Base-by-base conservation (phyloP, 495 filamentous ascomycete genomes). In the Xylaria sp. region DNA sequence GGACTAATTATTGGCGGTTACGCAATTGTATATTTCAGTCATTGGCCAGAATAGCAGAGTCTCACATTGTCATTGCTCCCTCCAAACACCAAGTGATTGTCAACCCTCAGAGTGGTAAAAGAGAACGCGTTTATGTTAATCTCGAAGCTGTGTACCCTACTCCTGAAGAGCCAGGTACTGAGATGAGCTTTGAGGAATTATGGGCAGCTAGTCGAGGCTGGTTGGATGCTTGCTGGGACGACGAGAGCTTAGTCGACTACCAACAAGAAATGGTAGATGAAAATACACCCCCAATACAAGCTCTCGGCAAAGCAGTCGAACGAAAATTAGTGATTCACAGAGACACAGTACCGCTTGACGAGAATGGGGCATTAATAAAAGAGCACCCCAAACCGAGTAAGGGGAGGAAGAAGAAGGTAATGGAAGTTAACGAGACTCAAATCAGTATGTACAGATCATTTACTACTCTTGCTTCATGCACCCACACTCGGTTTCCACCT, bases 171-270 rank as follows among this genome's bases (percentile, higher is more conserved):
- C 84, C 88, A 5, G 85, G 85, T 5, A 84, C 87, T 46, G 94
- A 97, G 80, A 84, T 91, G 62, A 93, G 93, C 77, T 95, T 98
- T 73, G 97, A 98, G 79, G 96, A 99, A 79, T 83, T 98, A 35
- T 88, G 92, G 77, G 97, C 95, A 12, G 88, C 88, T 7, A 88
- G 86, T 66, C 87, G 92, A 61, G 95, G 94, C 1, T 95, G 93
- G 92, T 85, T 93, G 61, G 81, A 88, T 64, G 88, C 85, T 63
- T 82, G 90, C 63, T 98, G 94, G 93, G 83, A 89, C 35, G 79
- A 84, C 63, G 85, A 86, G 31, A 73, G 67, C 67, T n/a, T 68
- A 9, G 53, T 68, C 29, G 67, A 70, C 15, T 26, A 26, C 29
- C 44, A 66, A 8, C 44, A 65, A 29, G 61, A 65, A 24, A 37